Base-by-base conservation (phyloP, 2,329 filamentous ascomycete genomes). In the Penicillium sp. region DNA sequence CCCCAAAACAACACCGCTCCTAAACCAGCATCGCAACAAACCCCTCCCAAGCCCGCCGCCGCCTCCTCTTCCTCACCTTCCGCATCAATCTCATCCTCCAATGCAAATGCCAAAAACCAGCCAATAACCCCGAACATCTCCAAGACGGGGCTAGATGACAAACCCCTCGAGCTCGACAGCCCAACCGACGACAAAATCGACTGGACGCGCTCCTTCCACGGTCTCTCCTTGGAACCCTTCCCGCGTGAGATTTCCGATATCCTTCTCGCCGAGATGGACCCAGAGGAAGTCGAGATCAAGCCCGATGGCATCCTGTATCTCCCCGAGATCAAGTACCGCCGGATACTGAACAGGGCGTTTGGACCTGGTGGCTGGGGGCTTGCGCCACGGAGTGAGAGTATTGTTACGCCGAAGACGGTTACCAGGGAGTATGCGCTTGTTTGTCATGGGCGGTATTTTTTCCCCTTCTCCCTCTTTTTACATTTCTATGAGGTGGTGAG, bases 291-390 rank as follows among this genome's bases (percentile, higher is more conserved):
- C 59, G 95, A 99, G 82, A 90, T 99, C 75, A 99, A 99, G 82
- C 94, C 95, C 35, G 95, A 99, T 80, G 95, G 95, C 38, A 94
- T 99, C 69, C 83, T 98, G 63, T 99, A 98, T 76, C 83, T 99
- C 62, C 95, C 95, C 13, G 95, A 99, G 84, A 98, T 99, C 83
- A 97, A 98, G 81, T 99, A 99, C 81, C 84, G 95, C 49, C 84
- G 94, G 66, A 94, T 96, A 66, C 79, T 99, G 71, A 97, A 98
- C 58, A 83, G 84, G 71, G 92, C 93, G 0, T 99, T 99, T 79
- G 94, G 95, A 0, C 95, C 95, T 0, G 95, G 96, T 58, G 95
- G 91, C 7, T 99, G 95, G 95, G 95, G 95, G 0, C 81, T 99
- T 58, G 94, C 94, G 60, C 95, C 95, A 9, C 84, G 93, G 62